A percentile compares a stretch with the other conserved stretches of the same genome.
phyloP scores from a whole-genome alignment of 2,329 filamentous ascomycete genomes.

The Chrysosporium keratinophilum region DNA sequence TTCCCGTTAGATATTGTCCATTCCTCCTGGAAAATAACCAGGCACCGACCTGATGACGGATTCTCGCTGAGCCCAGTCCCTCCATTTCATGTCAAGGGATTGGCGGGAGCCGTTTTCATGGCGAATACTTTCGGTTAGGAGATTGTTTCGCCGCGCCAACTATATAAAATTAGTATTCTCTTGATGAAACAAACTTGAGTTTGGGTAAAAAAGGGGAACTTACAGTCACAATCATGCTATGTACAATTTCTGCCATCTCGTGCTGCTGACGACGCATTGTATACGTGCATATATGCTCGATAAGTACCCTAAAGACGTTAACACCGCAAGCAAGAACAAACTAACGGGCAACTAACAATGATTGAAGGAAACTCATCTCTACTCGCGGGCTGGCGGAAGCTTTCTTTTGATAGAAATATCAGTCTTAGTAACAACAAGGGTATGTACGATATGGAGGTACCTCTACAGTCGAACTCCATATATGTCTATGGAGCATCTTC shows the following conservation, averaged over 20 bases:
- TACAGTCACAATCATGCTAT: conserved; percentile 20
- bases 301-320: conserved; percentile 14
- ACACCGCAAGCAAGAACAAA: background rate
- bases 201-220: background rate
- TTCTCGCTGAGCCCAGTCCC: conserved; percentile 19
- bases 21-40: background rate
- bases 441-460: conserved; percentile 1
- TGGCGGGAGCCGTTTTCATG: conserved; percentile 15
- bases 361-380: conserved; percentile 19
- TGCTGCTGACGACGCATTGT: conserved; percentile 18
- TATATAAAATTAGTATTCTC: background rate
- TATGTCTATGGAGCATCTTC: conserved; percentile 15
- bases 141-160: conserved; percentile 19
- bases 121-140: conserved; percentile 16
- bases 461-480: conserved; percentile 16
- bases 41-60: conserved; percentile 17
- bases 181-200: background rate
- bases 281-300: conserved; percentile 20
- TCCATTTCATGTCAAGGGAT: conserved; percentile 18
- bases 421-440: background rate
- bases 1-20: background rate
- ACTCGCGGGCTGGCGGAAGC: conserved; percentile 17
- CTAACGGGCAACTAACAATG: conserved; percentile 12
- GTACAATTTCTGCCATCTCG: conserved; percentile 20
- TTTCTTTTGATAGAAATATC: conserved; percentile 10